Evolutionary conservation across 768 basidiomycete species (phyloP).

Genomic region (Collybia sp.): DNA sequence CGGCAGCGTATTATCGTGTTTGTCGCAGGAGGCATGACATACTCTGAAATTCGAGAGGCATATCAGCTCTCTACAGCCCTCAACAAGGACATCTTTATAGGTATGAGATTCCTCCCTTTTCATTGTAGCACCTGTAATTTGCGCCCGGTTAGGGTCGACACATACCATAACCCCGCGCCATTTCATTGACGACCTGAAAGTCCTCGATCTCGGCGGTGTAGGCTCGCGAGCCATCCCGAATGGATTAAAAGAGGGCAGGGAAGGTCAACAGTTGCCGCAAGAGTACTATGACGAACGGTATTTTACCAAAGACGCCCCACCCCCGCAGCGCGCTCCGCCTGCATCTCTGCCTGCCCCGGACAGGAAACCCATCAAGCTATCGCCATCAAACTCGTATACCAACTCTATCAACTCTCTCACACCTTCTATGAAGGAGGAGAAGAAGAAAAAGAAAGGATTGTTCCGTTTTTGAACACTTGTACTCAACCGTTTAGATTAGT

Average conservation of each 20-base stretch:
- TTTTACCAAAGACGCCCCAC: slow-evolving; percentile 59
- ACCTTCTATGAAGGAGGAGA: slow-evolving; percentile 40
- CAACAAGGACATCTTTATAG: slow-evolving; percentile 89
- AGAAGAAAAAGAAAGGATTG: slow-evolving; percentile 77
- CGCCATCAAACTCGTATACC: slow-evolving; percentile 50
- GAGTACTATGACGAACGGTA: slow-evolving; percentile 80
- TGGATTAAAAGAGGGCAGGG: slow-evolving; percentile 49
- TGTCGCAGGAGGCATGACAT: slow-evolving; percentile 92
- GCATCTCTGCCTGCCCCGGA: slow-evolving; percentile 29
- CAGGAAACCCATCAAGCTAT: slow-evolving; percentile 37
- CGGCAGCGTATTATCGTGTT: slow-evolving; percentile 84
- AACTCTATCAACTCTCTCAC: slow-evolving; percentile 36
- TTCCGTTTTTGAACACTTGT: slow-evolving; percentile 48
- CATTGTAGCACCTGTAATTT: background rate
- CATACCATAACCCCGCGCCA: slow-evolving; percentile 78
- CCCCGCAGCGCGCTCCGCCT: slow-evolving; percentile 37
- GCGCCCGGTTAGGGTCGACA: slow-evolving; percentile 66
- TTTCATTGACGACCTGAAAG: slow-evolving; percentile 85
- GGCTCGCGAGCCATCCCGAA: slow-evolving; percentile 73
- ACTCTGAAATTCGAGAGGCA: slow-evolving; percentile 88
- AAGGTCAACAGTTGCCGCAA: slow-evolving; percentile 53
- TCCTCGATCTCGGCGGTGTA: slow-evolving; percentile 81
- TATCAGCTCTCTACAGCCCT: slow-evolving; percentile 72
- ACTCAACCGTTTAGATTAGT: background rate
- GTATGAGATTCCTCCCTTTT: slow-evolving; percentile 33